Base-by-base conservation (phyloP, 768 basidiomycete species). In the Exidia glandulosa region DNA sequence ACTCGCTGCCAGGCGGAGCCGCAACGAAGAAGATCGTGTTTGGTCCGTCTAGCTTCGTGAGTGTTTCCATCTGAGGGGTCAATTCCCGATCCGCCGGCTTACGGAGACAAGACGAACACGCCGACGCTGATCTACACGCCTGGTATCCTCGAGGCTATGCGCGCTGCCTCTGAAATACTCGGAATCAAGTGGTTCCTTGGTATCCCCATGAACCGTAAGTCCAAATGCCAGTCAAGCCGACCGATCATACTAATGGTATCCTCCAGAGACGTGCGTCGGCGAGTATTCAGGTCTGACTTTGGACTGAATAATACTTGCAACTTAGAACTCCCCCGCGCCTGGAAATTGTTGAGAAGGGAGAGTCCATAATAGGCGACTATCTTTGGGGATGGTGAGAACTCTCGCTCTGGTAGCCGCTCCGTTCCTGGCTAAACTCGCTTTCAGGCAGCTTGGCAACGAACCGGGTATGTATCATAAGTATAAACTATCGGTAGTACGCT, bases 111-210 rank as follows among this genome's bases (percentile, higher is more conserved):
- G 79, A 89, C 86, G 2, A 75, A 78, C 48, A 91, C 89, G n/a
- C 83, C 86, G 1, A 78, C 87, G 10, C 79, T 88, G 32, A 70
- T 82, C 34, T 83, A 85, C 58, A 82, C 85, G 0, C 66, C 74
- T 0, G 86, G 87, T 60, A 71, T 93, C 54, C 78, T 92, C 66
- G 81, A 84, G 67, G 76, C 86, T 63, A 77, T 87, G 69, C 67
- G 70, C 9, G 84, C 85, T 59, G 79, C 88, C 32, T 84, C 84
- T 0, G 66, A 73, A 0, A 67, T 86, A 12, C 76, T 84, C 16
- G 79, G 81, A 34, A 77, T 83, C 19, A 73, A 81, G 56, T 88
- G 86, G 87, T 86, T 81, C 67, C 66, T 85, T 56, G 80, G 81
- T 78, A n/a, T n/a, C n/a, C n/a, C n/a, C n/a, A n/a, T n/a, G n/a